These are phyloP conservation scores for Syncephalastrum contaminatum DNA, from an alignment of 371 early-diverging fungal genomes.

Conservation along the genomic window DNA sequence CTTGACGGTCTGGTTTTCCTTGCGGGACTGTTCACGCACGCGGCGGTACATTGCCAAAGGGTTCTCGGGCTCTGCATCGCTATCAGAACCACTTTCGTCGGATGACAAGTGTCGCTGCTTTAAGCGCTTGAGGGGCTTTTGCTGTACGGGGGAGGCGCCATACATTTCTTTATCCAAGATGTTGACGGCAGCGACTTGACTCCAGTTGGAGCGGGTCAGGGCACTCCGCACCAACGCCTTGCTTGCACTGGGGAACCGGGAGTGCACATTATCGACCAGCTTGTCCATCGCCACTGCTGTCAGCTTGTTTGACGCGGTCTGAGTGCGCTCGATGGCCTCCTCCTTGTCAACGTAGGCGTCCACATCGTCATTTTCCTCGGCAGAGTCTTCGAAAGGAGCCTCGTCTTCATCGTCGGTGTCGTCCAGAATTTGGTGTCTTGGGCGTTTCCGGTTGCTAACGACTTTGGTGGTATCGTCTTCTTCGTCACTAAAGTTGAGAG, in stretches of 20 bases:
- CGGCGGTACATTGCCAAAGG: neutral
- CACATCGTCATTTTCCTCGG: constrained; percentile 17
- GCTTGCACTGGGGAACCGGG: constrained; percentile 5
- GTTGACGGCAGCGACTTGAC: constrained; percentile 12
- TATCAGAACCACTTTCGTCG: constrained; percentile 1
- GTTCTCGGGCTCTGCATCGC: constrained; percentile 15
- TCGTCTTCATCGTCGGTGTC: constrained; percentile 10
- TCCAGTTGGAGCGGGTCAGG: constrained; percentile 2
- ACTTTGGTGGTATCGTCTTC: constrained; percentile 7
- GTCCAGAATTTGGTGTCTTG: neutral
- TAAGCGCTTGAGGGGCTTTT: constrained; percentile 8
- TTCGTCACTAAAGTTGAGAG: neutral
- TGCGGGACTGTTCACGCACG: constrained; percentile 19
- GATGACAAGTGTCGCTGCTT: constrained; percentile 2
- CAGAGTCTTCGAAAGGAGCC: constrained; percentile 1
- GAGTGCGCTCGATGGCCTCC: constrained; percentile 8
- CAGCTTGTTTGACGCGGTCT: constrained; percentile 5
- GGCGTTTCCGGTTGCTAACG: constrained; percentile 11
- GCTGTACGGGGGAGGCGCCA: constrained; percentile 1
- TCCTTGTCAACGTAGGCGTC: constrained; percentile 17
- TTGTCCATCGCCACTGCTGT: constrained; percentile 2
- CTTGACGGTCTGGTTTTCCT: constrained; percentile 46
- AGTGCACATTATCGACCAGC: constrained; percentile 4
- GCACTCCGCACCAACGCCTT: constrained; percentile 3
- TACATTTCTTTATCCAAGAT: constrained; percentile 1